Percentiles rank a stretch among this genome's conserved stretches.
Conservation (phyloP, 2,329 filamentous ascomycete species). For the Trichophaea hybrida region DNA sequence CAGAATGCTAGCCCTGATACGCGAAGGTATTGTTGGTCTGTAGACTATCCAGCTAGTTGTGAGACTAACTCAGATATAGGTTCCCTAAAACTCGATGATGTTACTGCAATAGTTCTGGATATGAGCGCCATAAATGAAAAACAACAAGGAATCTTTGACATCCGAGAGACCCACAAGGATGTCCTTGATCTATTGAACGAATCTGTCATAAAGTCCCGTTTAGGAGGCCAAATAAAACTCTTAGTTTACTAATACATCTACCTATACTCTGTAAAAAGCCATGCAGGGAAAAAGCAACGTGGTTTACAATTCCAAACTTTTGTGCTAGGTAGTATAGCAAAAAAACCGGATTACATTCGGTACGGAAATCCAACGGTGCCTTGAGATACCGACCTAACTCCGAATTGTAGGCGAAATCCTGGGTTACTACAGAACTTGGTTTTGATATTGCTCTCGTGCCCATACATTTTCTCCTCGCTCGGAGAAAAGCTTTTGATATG, state of each 20-base stretch:
- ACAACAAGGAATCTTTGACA: slow-evolving; percentile 84
- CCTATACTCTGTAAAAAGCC: slow-evolving; percentile 12
- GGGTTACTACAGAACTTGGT: too few relatives aligned
- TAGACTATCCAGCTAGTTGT: slow-evolving; percentile 3
- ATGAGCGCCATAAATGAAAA: slow-evolving; percentile 89
- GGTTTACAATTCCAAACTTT: too few relatives aligned
- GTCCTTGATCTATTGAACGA: slow-evolving; percentile 60
- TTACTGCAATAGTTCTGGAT: slow-evolving; percentile 75
- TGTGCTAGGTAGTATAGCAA: too few relatives aligned
- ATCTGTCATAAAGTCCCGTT: slow-evolving; percentile 52
- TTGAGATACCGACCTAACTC: too few relatives aligned
- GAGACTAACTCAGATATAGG: slow-evolving; percentile 34
- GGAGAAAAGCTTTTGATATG: too few relatives aligned
- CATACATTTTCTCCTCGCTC: too few relatives aligned
- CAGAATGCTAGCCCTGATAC: slow-evolving; percentile 46
- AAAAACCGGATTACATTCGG: too few relatives aligned
- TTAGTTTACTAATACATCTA: slow-evolving; percentile 44
- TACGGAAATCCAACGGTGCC: too few relatives aligned
- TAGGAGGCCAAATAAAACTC: slow-evolving; percentile 46
- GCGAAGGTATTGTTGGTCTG: background rate
- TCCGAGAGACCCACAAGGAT: slow-evolving; percentile 80
- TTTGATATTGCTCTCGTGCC: too few relatives aligned
- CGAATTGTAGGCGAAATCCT: too few relatives aligned
- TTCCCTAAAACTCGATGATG: slow-evolving; percentile 52
- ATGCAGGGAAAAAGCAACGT: background rate